Conservation (phyloP, 1,139 yeast genomes). For the Yamadazyma friedrichii region DNA sequence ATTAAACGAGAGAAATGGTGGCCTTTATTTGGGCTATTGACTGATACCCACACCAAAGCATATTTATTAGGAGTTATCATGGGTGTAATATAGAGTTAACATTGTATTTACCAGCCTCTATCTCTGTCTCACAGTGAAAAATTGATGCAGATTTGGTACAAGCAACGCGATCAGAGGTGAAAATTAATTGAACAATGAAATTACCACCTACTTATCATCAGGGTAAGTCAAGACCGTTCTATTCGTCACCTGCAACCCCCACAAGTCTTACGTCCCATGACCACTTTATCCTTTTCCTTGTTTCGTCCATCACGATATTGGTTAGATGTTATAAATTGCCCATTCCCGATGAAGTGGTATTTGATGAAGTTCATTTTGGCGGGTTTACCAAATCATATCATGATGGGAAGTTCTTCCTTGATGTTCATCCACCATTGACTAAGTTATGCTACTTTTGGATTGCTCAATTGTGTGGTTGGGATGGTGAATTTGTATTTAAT, state of each 20-base stretch:
- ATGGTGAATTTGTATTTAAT: slow-evolving; percentile 38
- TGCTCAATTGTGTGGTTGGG: slow-evolving; percentile 41
- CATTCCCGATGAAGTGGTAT: slow-evolving; percentile 79
- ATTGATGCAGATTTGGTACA: too few species aligned
- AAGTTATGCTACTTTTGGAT: slow-evolving; percentile 47
- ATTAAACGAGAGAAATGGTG: slow-evolving; percentile 43
- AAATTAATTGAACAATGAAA: neutral
- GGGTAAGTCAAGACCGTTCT: slow-evolving; percentile 14
- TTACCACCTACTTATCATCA: slow-evolving; percentile 3
- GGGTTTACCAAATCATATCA: slow-evolving; percentile 46
- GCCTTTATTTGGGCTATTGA: slow-evolving; percentile 43
- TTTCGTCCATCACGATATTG: slow-evolving; percentile 21
- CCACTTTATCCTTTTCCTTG: slow-evolving; percentile 20
- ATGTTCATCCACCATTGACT: slow-evolving; percentile 62
- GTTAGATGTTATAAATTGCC: slow-evolving; percentile 57
- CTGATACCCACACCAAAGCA: too few species aligned
- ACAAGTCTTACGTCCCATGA: slow-evolving; percentile 14
- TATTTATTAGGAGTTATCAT: too few species aligned
- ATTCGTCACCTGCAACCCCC: slow-evolving; percentile 8
- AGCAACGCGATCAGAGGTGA: too few species aligned
- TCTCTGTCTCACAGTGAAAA: too few species aligned
- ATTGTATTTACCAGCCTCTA: too few species aligned
- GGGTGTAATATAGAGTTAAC: too few species aligned
- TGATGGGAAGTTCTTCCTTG: slow-evolving; percentile 60
- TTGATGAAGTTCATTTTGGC: slow-evolving; percentile 78